phyloP scores from a whole-genome alignment of 2,329 filamentous ascomycete genomes.

The Paraconiothyrium sp. region DNA sequence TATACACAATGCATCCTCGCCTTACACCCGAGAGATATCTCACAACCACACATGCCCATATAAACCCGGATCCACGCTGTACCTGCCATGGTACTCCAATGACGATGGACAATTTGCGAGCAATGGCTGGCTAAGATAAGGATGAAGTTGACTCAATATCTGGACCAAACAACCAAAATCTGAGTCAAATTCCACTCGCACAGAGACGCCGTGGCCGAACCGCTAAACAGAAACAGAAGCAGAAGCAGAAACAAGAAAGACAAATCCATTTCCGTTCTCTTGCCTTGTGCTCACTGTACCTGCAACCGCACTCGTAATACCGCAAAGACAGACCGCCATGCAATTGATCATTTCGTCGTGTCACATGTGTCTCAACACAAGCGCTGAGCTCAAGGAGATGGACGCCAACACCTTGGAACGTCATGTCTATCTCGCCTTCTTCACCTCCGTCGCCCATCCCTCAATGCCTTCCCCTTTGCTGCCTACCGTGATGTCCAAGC shows the following conservation, averaged over 20 bases:
- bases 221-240: conserved; percentile 1
- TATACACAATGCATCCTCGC: not conserved
- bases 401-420: too few relatives aligned
- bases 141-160: not conserved
- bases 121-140: not conserved
- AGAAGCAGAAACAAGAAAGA: not conserved
- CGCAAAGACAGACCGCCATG: conserved; percentile 17
- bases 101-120: not conserved
- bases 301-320: not conserved
- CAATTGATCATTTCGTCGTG: conserved; percentile 12
- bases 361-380: conserved; percentile 5
- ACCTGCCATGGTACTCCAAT: too few relatives aligned
- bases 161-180: not conserved
- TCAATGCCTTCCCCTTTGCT: conserved; percentile 91
- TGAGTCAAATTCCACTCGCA: not conserved
- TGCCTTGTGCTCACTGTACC: conserved; percentile 8
- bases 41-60: not conserved
- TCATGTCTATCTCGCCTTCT: conserved; percentile 61
- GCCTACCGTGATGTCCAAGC: conserved; percentile 79
- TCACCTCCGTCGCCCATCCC: conserved; percentile 87
- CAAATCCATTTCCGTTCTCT: conserved; percentile 2
- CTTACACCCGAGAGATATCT: not conserved
- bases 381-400: not conserved
- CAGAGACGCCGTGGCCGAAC: not conserved
- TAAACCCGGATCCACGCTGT: not conserved